Evolutionary conservation across 2,329 filamentous ascomycete genomes (phyloP).

Genomic region (Microcyclosporella mali): DNA sequence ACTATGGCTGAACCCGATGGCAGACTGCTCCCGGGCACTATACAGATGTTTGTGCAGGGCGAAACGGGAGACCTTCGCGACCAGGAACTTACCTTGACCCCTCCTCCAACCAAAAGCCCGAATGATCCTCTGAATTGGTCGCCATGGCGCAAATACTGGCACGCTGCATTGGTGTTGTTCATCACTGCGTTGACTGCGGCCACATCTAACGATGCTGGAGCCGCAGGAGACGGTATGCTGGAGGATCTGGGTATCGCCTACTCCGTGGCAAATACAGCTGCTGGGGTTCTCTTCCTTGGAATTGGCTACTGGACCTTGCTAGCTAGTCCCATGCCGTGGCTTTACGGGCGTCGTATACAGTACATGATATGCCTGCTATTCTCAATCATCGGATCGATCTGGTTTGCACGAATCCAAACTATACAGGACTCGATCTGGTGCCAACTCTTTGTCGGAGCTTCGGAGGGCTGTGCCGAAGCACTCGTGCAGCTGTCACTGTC

Average conservation of each 20-base stretch:
- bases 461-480: constrained; percentile 52
- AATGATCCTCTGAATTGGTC: constrained; percentile 31
- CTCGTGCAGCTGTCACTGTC: constrained; percentile 53
- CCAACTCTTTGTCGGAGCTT: constrained; percentile 53
- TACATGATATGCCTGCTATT: constrained; percentile 49
- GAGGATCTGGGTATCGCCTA: constrained; percentile 48
- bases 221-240: constrained; percentile 47
- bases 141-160: constrained; percentile 26
- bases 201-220: constrained; percentile 51
- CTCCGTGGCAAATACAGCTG: constrained; percentile 50
- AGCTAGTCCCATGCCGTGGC: constrained; percentile 47
- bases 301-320: constrained; percentile 53
- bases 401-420: constrained; percentile 45
- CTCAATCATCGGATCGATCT: constrained; percentile 48
- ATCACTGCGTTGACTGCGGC: constrained; percentile 52
- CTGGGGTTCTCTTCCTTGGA: constrained; percentile 50
- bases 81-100: constrained; percentile 47
- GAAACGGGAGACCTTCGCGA: constrained; percentile 15
- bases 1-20: constrained; percentile 14
- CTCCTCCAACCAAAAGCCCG: constrained; percentile 41
- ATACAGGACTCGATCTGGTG: constrained; percentile 48
- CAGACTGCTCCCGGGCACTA: constrained; percentile 18
- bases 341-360: constrained; percentile 51
- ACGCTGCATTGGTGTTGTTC: constrained; percentile 46
- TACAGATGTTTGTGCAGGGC: constrained; percentile 17